Conservation (phyloP, 2,329 filamentous ascomycete species). For the Cryoendolithus antarcticus region DNA sequence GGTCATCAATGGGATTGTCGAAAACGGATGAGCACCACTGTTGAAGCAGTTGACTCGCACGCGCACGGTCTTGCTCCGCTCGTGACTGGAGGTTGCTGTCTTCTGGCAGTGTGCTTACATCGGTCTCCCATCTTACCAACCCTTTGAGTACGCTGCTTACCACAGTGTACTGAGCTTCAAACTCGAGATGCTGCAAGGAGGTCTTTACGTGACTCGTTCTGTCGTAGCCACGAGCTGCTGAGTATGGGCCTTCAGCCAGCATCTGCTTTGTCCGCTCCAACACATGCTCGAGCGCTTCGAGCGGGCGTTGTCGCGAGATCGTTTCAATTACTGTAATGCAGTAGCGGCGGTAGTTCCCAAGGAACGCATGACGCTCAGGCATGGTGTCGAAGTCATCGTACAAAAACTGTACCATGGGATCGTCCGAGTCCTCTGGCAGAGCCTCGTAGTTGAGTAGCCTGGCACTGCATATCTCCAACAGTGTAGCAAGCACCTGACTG, state of each 20-base stretch:
- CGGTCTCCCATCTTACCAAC: constrained; percentile 65
- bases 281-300: constrained; percentile 79
- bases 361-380: constrained; percentile 85
- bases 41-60: constrained; percentile 26
- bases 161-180: constrained; percentile 82
- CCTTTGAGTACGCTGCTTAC: constrained; percentile 83
- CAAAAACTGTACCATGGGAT: constrained; percentile 69
- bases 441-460: constrained; percentile 80
- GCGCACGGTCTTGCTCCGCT: constrained; percentile 50
- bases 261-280: constrained; percentile 65
- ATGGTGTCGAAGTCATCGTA: constrained; percentile 90
- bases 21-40: constrained; percentile 63
- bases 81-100: constrained; percentile 38
- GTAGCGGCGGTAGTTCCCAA: constrained; percentile 90
- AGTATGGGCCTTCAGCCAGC: constrained; percentile 59
- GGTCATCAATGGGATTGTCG: constrained; percentile 53
- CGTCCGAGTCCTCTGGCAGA: constrained; percentile 67
- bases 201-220: constrained; percentile 44
- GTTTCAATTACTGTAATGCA: constrained; percentile 77
- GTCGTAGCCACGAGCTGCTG: constrained; percentile 53
- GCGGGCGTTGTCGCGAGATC: constrained; percentile 68
- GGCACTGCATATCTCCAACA: constrained; percentile 72
- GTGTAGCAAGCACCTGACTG: constrained; percentile 53
- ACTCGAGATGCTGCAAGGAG: constrained; percentile 59
- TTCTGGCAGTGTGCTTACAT: constrained; percentile 19